Evolutionary conservation across 495 filamentous ascomycete species (phyloP).

Genomic region (Tuber microsphaerosporum): DNA sequence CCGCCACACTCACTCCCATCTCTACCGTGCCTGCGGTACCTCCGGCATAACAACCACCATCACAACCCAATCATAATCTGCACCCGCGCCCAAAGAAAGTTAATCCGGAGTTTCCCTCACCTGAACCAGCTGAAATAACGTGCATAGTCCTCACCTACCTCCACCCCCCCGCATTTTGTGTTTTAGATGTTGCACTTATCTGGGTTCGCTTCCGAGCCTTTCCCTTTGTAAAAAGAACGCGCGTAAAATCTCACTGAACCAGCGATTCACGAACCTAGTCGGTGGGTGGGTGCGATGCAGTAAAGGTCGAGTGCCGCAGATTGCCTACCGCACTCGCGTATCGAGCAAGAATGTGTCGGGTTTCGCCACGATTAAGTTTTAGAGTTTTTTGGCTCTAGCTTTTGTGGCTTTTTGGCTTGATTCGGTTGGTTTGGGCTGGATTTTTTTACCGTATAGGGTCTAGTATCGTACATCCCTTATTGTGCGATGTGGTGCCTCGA

Average conservation of each 20-base stretch:
- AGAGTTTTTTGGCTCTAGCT: not conserved
- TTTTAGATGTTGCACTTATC: not conserved
- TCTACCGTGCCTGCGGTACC: not conserved
- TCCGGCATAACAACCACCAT: not conserved
- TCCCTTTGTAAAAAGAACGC: not conserved
- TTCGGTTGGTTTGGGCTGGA: too few species aligned
- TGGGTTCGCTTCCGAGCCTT: not conserved
- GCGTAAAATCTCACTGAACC: not conserved
- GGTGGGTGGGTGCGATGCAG: not conserved
- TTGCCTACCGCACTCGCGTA: not conserved
- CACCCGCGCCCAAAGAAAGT: not conserved
- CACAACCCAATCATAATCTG: not conserved
- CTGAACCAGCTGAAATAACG: not conserved
- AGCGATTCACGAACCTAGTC: not conserved
- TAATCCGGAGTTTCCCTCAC: not conserved
- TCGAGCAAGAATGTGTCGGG: not conserved
- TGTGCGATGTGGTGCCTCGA: not conserved
- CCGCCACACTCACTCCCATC: not conserved
- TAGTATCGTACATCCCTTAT: too few species aligned
- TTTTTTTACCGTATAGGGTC: not conserved
- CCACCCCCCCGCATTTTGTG: not conserved
- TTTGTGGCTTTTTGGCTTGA: not conserved
- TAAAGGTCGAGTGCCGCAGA: not conserved
- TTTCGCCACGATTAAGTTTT: slow-evolving; percentile 3
- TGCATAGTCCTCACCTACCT: not conserved